Conservation (phyloP, 2,329 filamentous ascomycete genomes). For the Daldinia eschscholtzii region DNA sequence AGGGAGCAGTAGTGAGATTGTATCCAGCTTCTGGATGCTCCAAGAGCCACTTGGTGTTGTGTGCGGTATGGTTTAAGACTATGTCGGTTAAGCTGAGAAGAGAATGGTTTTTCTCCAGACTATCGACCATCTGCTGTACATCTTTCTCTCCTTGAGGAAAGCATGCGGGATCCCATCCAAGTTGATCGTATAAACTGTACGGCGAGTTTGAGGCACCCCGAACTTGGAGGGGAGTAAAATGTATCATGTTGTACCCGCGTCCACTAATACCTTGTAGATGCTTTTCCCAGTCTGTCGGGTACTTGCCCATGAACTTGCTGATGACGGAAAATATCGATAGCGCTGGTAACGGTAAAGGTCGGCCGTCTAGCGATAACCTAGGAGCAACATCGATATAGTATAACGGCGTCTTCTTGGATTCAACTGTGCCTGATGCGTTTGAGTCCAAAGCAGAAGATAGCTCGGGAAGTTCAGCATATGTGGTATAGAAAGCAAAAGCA, state of each 20-base stretch:
- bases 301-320: conserved; percentile 98
- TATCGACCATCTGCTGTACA: conserved; percentile 79
- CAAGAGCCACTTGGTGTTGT: conserved; percentile 94
- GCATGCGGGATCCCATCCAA: conserved; percentile 82
- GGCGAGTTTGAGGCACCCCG: conserved; percentile 94
- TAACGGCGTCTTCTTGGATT: conserved; percentile 76
- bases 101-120: conserved; percentile 86
- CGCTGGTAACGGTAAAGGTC: conserved; percentile 83
- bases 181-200: conserved; percentile 95
- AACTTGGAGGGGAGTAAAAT: conserved; percentile 94
- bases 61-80: conserved; percentile 96
- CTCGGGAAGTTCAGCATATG: conserved; percentile 87
- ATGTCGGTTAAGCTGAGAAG: conserved; percentile 93
- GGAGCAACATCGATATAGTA: conserved; percentile 98
- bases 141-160: conserved; percentile 91
- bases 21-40: conserved; percentile 97
- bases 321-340: conserved; percentile 93
- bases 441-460: conserved; percentile 71
- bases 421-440: conserved; percentile 60
- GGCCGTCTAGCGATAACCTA: conserved; percentile 77
- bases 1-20: conserved; percentile 90
- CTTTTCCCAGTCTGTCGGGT: conserved; percentile 88
- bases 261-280: conserved; percentile 90
- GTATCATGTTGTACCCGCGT: conserved; percentile 98
- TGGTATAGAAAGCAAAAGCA: conserved; percentile 94